Base-by-base conservation (phyloP, 257 asterid species). In the Solanum chilense region DNA sequence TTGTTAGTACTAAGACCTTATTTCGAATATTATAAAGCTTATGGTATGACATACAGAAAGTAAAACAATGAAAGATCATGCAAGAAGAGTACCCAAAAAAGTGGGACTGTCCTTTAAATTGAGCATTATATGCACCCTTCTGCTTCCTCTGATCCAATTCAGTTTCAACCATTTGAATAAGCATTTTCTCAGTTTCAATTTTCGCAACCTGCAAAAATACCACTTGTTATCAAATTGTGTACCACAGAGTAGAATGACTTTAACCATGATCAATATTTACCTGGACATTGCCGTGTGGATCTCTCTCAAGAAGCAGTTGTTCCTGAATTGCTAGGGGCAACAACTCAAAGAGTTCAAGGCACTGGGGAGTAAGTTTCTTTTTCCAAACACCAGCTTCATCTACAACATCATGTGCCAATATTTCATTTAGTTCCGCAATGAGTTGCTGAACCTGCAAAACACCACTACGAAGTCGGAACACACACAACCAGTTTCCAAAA, bases 271-370 rank as follows among this genome's bases (percentile, higher is more conserved):
- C 76, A 82, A 37, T 14, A 14, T 33, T 23, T 41, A 95, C 98
- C 97, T 97, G 99, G 85, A 97, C 99, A 89, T 97, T 97, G 84
- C 99, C 99, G 27, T 97, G 99, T 80, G 99, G 99, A 90, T 97
- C 99, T 91, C 99, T 97, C 93, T 97, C 99, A 27, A 97, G 99
- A 93, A 97, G 87, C 93, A 97, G 83, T 87, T 97, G 99, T 68
- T 96, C 99, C 90, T 97, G 98, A 89, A 97, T 97, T 83, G 98
- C 96, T 31, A 90, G 88, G 71, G 99, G 99, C 70, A 97, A 92
- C 45, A 97, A 29, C 49, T 97, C 98, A 88, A 97, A 97, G 45
- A 97, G 99, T 91, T 93, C 89, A 74, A 87, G 93, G 85, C 92
- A 94, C 85, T 92, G 98, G 62, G 95, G 91, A 18, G 90, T 89